Percentiles rank a stretch among this genome's conserved stretches.
Conservation (phyloP, 2,329 filamentous ascomycete genomes). For the Acephala macrosclerotiorum region DNA sequence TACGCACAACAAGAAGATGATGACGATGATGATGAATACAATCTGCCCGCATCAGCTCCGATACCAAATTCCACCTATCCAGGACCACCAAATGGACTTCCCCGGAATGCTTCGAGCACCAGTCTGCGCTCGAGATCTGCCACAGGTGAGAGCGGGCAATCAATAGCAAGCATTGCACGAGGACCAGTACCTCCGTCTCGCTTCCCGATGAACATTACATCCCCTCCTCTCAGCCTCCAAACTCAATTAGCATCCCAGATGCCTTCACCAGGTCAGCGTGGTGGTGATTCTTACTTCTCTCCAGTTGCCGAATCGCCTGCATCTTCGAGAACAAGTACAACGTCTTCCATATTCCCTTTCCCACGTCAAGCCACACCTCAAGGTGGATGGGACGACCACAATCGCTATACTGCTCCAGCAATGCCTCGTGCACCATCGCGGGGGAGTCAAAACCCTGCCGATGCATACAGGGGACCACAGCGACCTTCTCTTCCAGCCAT, state of each 20-base stretch:
- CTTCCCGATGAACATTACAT: conserved; percentile 67
- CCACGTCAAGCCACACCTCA: conserved; percentile 76
- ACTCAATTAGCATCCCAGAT: conserved; percentile 52
- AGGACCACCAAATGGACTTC: conserved; percentile 56
- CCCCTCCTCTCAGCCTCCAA: conserved; percentile 73
- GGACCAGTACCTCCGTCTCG: conserved; percentile 66
- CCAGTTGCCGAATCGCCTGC: conserved; percentile 82
- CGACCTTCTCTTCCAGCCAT: conserved; percentile 83
- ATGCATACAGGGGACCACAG: conserved; percentile 71
- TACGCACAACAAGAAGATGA: conserved; percentile 73
- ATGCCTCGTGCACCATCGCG: conserved; percentile 82
- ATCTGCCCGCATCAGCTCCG: conserved; percentile 39
- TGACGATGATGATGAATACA: conserved; percentile 63
- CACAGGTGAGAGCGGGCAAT: conserved; percentile 73
- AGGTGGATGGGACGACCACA: conserved; percentile 74
- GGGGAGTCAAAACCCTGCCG: conserved; percentile 71
- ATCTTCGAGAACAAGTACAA: conserved; percentile 76
- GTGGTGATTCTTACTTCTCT: conserved; percentile 87
- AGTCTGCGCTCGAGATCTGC: conserved; percentile 79
- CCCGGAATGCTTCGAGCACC: conserved; percentile 75
- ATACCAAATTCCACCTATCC: conserved; percentile 46
- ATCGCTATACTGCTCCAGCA: conserved; percentile 87
- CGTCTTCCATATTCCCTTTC: conserved; percentile 82
- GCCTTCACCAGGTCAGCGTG: conserved; percentile 45
- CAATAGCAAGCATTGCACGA: conserved; percentile 62